phyloP scores from a whole-genome alignment of 1,284 basidiomycete genomes.

The Marasmius oreades region DNA sequence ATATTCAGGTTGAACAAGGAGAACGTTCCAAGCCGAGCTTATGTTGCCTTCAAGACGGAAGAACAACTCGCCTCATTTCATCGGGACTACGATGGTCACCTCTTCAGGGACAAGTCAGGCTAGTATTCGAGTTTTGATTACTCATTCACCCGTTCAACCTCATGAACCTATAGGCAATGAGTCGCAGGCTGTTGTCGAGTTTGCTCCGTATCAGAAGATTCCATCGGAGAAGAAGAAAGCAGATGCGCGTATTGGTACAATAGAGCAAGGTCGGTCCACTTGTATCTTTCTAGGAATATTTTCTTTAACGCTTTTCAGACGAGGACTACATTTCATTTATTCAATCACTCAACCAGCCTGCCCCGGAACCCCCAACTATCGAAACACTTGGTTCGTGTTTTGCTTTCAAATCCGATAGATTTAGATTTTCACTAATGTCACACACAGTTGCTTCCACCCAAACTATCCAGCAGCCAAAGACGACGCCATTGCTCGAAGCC shows the following conservation, averaged over 20 bases:
- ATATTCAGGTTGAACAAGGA: constrained; percentile 68
- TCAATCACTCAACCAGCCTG: constrained; percentile 51
- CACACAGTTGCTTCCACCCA: constrained; percentile 55
- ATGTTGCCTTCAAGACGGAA: constrained; percentile 83
- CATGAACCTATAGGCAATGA: constrained; percentile 64
- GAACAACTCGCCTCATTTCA: constrained; percentile 77
- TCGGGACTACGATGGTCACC: constrained; percentile 85
- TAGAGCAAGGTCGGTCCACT: constrained; percentile 60
- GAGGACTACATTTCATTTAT: constrained; percentile 82
- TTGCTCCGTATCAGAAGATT: constrained; percentile 88
- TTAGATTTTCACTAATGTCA: neutral
- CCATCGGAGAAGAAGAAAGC: constrained; percentile 72
- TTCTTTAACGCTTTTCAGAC: constrained; percentile 38
- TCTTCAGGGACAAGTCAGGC: constrained; percentile 92
- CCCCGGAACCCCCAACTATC: constrained; percentile 54
- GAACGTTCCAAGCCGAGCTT: constrained; percentile 84
- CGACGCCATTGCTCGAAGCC: constrained; percentile 86
- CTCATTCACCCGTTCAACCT: constrained; percentile 3
- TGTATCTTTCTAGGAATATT: neutral
- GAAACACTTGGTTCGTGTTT: constrained; percentile 56
- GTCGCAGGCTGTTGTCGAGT: constrained; percentile 88
- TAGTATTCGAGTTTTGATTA: constrained; percentile 18
- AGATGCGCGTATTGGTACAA: constrained; percentile 69
- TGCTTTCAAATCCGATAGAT: neutral
- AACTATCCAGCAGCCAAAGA: constrained; percentile 59